phyloP scores from a whole-genome alignment of 129 eudicot species.

The Artemisia annua region DNA sequence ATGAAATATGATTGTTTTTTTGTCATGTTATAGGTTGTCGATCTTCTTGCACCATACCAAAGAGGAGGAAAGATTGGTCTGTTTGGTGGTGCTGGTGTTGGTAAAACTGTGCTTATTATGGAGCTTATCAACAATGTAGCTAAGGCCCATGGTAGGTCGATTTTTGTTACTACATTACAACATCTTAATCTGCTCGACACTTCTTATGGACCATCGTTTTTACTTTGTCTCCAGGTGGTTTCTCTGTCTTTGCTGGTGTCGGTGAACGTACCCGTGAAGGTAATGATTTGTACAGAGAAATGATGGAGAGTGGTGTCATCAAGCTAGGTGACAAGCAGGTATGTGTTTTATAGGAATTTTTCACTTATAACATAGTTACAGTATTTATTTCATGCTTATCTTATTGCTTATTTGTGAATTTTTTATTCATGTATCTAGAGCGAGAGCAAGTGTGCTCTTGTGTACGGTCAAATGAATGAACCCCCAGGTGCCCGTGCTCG shows the following conservation, averaged over 20 bases:
- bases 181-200: neutral
- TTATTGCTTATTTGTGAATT: neutral
- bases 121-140: conserved; percentile 91
- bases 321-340: conserved; percentile 98
- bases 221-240: conserved; percentile 54
- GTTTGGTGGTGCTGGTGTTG: conserved; percentile 56
- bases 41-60: conserved; percentile 49
- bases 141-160: conserved; percentile 83
- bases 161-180: neutral
- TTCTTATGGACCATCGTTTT: neutral
- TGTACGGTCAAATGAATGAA: conserved; percentile 58
- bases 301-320: conserved; percentile 91
- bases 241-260: conserved; percentile 58
- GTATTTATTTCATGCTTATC: neutral
- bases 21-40: conserved; percentile 35
- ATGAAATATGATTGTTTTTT: neutral
- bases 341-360: neutral
- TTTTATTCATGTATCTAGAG: conserved; percentile 32
- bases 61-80: conserved; percentile 56
- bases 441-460: conserved; percentile 99
- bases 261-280: conserved; percentile 57
- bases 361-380: neutral
- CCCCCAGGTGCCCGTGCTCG: conserved; percentile 61
- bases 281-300: conserved; percentile 51
- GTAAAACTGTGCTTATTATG: conserved; percentile 53